phyloP scores from a whole-genome alignment of 164 flowering plant genomes.

The Piper longum region DNA sequence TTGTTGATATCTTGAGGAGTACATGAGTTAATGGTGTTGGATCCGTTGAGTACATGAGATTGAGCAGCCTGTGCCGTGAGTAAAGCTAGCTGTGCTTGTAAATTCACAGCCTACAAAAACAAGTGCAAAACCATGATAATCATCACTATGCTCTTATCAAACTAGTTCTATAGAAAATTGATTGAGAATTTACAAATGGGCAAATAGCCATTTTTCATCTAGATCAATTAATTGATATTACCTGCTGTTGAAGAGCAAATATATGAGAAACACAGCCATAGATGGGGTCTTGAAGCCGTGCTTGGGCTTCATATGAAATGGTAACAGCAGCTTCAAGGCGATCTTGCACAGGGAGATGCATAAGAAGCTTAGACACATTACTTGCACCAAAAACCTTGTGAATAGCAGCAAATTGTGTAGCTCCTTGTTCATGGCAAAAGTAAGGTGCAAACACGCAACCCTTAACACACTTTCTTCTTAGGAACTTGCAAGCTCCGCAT shows the following conservation, averaged over 20 bases:
- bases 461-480: constrained; percentile 71
- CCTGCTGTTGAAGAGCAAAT: constrained; percentile 89
- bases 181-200: too few species aligned
- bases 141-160: not conserved
- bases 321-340: constrained; percentile 73
- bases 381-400: constrained; percentile 95
- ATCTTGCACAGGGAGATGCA: constrained; percentile 52
- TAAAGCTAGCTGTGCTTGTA: constrained; percentile 67
- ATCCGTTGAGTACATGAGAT: constrained; percentile 15
- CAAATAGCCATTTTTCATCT: not conserved
- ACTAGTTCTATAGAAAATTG: too few species aligned
- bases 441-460: constrained; percentile 95
- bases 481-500: constrained; percentile 92
- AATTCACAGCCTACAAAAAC: constrained; percentile 48
- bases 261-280: constrained; percentile 88
- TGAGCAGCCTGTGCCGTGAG: constrained; percentile 65
- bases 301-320: constrained; percentile 85
- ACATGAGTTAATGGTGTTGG: constrained; percentile 3
- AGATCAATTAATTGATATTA: constrained; percentile 4
- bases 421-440: constrained; percentile 81
- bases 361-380: constrained; percentile 66
- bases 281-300: constrained; percentile 85
- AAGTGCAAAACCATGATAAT: not conserved
- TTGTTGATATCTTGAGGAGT: constrained; percentile 26
- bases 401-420: constrained; percentile 70